Evolutionary conservation across 345 rosid species (phyloP), one percentile per base, ranked within the genome.

Genomic region (Syzygium grande): DNA sequence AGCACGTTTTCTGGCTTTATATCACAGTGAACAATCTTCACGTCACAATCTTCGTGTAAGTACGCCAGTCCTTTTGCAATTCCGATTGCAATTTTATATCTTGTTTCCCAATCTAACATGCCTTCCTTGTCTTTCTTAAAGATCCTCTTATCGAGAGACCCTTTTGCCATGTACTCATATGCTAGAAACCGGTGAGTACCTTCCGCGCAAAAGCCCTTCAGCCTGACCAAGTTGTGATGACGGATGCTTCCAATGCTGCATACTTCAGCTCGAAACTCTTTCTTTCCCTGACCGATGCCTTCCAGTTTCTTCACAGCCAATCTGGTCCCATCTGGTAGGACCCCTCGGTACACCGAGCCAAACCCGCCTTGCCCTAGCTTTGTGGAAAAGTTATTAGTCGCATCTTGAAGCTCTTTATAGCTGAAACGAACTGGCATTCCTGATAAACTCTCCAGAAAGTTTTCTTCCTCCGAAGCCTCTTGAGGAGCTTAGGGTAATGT

Each of bases 301-400:
- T 98, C 99, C 89, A 98, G 87, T 91, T 98, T 95, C 96, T 98
- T 98, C 87, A 98, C 99, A 6, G 99, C 99, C 52, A 98, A 11
- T 59, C 90, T 94, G 53, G 97, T 94, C 29, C 97, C 98, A 90
- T 94, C 99, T 1, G 94, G 94, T 13, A 98, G 96, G 90, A 84
- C 84, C 7, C 99, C 99, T 86, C 89, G 91, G 87, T 97, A 98
- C 59, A 98, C 99, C 0, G 99, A 93, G 43, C 99, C 99, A 87
- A 98, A 98, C 73, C 99, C 99, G 43, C 99, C 99, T 51, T 94
- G 98, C 58, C 99, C 99, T 23, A 98, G 94, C 94, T 93, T 98
- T 61, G 92, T 92, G 5, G 95, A 90, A 91, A 98, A 98, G 93
- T 94, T 91, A 87, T 93, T 90, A 7, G 99, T 98, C 3, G 98